A percentile compares a stretch with the other conserved stretches of the same genome.
These are phyloP conservation scores for Apophysomyces elegans DNA, from an alignment of 371 early-diverging fungal genomes.

Conservation along the genomic window DNA sequence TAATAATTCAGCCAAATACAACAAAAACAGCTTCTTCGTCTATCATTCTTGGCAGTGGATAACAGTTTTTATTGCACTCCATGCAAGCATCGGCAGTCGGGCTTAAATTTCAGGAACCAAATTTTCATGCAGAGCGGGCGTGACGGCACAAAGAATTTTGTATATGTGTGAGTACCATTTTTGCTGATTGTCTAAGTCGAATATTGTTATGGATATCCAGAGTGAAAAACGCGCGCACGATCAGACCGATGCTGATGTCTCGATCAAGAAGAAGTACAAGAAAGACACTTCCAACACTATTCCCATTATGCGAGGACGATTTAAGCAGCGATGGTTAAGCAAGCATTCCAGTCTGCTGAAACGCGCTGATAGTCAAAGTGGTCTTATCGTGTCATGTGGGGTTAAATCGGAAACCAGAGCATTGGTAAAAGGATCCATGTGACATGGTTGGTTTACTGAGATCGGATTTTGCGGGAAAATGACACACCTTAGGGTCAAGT, in stretches of 20 bases:
- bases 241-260: background rate
- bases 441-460: background rate
- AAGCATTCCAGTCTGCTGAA: constrained; percentile 57
- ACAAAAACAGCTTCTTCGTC: no score
- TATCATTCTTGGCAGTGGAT: no score
- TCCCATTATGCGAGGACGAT: constrained; percentile 54
- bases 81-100: no score
- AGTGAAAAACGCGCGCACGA: background rate
- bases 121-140: background rate
- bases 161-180: background rate
- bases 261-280: constrained; percentile 24
- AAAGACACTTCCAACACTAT: constrained; percentile 38
- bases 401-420: constrained; percentile 59
- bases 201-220: background rate
- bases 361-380: constrained; percentile 40
- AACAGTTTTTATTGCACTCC: no score
- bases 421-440: constrained; percentile 27
- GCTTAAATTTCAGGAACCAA: no score
- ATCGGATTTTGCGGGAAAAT: background rate
- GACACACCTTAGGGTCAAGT: constrained; percentile 49
- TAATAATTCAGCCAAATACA: no score
- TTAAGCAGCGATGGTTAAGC: constrained; percentile 57
- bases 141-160: constrained; percentile 11
- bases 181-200: background rate
- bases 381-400: constrained; percentile 49